phyloP scores from a whole-genome alignment of 1,284 basidiomycete species.

The Apiotrichum gamsii region DNA sequence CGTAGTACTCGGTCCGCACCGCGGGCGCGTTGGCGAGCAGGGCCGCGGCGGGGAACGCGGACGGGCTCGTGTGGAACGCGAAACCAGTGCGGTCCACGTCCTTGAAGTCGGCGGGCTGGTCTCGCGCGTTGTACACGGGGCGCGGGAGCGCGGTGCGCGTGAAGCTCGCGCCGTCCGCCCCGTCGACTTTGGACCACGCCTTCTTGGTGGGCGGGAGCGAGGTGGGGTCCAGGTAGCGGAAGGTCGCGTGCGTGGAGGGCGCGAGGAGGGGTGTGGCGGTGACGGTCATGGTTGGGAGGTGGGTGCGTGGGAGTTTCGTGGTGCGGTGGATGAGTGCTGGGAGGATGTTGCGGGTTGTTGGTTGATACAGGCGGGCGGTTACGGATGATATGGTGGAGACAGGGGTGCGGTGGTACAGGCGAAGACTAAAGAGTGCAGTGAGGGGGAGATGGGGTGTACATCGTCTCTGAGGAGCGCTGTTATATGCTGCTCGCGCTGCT shows the following conservation, averaged over 20 bases:
- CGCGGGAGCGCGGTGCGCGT: not conserved
- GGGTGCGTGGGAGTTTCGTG: too few relatives aligned
- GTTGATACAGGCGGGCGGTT: too few relatives aligned
- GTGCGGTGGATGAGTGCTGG: too few relatives aligned
- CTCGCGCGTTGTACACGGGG: constrained; percentile 17
- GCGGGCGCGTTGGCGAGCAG: constrained; percentile 9
- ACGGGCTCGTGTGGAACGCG: constrained; percentile 15
- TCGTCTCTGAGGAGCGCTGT: too few relatives aligned
- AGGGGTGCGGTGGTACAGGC: too few relatives aligned
- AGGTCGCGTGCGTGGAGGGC: constrained; percentile 6
- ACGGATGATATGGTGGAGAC: too few relatives aligned
- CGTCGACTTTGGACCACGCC: constrained; percentile 18
- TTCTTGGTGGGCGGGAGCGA: not conserved
- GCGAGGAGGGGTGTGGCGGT: not conserved
- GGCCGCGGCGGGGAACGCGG: constrained; percentile 1
- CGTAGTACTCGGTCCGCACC: constrained; percentile 11
- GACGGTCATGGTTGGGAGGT: constrained; percentile 1
- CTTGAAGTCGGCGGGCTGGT: constrained; percentile 7
- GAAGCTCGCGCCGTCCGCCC: not conserved
- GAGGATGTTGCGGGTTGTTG: too few relatives aligned
- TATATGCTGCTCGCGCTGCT: too few relatives aligned
- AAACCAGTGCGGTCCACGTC: constrained; percentile 18
- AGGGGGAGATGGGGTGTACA: too few relatives aligned
- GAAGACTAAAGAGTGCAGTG: too few relatives aligned
- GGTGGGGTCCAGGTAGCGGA: constrained; percentile 12